Conservation (phyloP, 2,329 filamentous ascomycete genomes). For the Aplosporella prunicola region DNA sequence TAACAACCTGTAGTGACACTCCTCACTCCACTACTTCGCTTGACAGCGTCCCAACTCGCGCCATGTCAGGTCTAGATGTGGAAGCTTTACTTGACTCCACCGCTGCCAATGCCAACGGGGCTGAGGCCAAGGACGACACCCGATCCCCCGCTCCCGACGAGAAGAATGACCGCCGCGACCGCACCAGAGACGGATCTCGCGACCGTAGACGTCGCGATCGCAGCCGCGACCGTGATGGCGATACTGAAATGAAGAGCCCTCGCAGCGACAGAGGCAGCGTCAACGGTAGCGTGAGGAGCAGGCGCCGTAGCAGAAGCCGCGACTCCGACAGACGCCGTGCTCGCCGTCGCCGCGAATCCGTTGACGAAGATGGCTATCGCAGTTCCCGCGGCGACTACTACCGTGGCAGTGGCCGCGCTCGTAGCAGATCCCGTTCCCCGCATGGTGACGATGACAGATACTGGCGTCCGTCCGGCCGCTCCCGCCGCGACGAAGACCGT, state of each 20-base stretch:
- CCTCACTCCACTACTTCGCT: constrained; percentile 9
- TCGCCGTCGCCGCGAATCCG: constrained; percentile 17
- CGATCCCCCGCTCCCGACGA: constrained; percentile 45
- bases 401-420: constrained; percentile 24
- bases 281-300: constrained; percentile 27
- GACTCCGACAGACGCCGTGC: constrained; percentile 17
- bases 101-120: constrained; percentile 48
- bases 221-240: constrained; percentile 26
- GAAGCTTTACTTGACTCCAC: constrained; percentile 86
- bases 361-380: constrained; percentile 12
- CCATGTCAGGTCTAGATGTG: constrained; percentile 66
- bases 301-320: constrained; percentile 17
- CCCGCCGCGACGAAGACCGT: constrained; percentile 40
- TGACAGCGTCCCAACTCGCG: constrained; percentile 20
- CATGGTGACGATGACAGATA: constrained; percentile 26
- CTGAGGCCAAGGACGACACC: constrained; percentile 24
- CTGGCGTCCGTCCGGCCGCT: constrained; percentile 21
- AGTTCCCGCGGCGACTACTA: constrained; percentile 30
- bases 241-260: constrained; percentile 24
- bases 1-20: constrained; percentile 12
- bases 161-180: constrained; percentile 24
- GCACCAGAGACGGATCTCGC: constrained; percentile 16
- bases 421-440: constrained; percentile 28
- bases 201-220: constrained; percentile 16
- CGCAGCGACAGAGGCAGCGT: constrained; percentile 23